Conservation (phyloP, 495 filamentous ascomycete genomes). For the Penicillium verhagenii region DNA sequence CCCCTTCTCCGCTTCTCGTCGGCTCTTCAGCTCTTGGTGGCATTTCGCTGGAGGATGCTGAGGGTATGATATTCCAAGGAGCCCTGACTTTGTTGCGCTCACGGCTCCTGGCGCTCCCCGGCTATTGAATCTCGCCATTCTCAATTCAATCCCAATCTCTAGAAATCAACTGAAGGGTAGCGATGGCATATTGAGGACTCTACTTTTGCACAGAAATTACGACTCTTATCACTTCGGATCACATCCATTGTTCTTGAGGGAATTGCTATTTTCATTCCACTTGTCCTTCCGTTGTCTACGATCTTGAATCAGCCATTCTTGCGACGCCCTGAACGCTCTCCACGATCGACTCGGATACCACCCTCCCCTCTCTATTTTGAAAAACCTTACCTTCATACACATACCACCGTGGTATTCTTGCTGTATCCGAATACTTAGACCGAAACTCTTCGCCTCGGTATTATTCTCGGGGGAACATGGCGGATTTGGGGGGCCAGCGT, state of each 20-base stretch:
- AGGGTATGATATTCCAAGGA: constrained; percentile 49
- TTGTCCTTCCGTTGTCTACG: constrained; percentile 31
- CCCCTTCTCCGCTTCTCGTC: constrained; percentile 6
- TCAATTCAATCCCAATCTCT: constrained; percentile 8
- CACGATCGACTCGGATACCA: constrained; percentile 40
- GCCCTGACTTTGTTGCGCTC: constrained; percentile 50
- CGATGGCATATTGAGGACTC: constrained; percentile 33
- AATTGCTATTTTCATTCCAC: constrained; percentile 12
- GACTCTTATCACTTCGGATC: constrained; percentile 16
- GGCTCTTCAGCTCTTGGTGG: constrained; percentile 6
- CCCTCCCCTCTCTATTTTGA: constrained; percentile 2
- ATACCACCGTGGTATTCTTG: background rate
- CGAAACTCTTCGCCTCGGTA: constrained; percentile 1
- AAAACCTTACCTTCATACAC: background rate
- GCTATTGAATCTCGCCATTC: constrained; percentile 25
- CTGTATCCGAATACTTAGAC: background rate
- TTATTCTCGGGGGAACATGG: constrained; percentile 54
- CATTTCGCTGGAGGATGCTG: constrained; percentile 32
- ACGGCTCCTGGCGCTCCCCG: constrained; percentile 43
- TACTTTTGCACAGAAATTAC: constrained; percentile 17
- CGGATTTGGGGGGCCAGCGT: constrained; percentile 76
- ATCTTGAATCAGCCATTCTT: constrained; percentile 35
- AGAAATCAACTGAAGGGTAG: constrained; percentile 21
- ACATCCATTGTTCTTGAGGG: constrained; percentile 16
- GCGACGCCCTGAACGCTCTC: constrained; percentile 42